Base-by-base conservation (phyloP, 1,139 yeast species). In the Lodderomyces beijingensis region DNA sequence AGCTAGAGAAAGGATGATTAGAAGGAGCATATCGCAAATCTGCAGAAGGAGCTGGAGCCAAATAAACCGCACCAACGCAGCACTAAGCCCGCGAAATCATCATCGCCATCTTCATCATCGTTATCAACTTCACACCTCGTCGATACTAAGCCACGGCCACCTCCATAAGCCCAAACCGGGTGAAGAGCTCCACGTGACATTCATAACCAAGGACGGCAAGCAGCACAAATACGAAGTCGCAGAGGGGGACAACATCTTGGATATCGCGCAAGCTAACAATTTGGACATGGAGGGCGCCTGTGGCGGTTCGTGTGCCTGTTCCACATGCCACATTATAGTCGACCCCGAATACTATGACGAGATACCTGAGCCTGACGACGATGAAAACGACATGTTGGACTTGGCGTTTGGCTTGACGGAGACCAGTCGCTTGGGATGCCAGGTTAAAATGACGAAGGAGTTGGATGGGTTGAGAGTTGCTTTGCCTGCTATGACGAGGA, bases 301-400 rank as follows among this genome's bases (percentile, higher is more conserved):
- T 61, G 98, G 98, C 23, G 98, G 98, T 2, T 87, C 96, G 2
- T 91, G 98, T 66, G 98, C 98, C 1, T 91, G 98, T 55, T 88
- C 96, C 3, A 91, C 98, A 0, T 91, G 98, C 56, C 98, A 91
- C 61, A 81, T 91, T 38, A 91, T 91, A 33, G 88, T 91, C 25
- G 98, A 91, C 54, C 98, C 98, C 1, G 96, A 83, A 30, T 88
- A 65, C 53, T 91, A 87, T 59, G 98, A 91, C 52, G 75, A 66
- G 38, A 75, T 91, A 46, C 95, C 94, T 17, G 98, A 91, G 55
- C 98, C 98, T 0, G 87, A 81, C 44, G 98, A 91, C 52, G 98
- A 91, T 53, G 98, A 91, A 58, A 89, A 93, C 55, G 98, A 91
- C 60, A 91, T 91, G 98, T 71, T 93, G 53, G 98, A 91, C 59